Evolutionary conservation across 441 rosid species (phyloP), one percentile per base, ranked within the genome.

Genomic region (Pelargonium cotyledonis): DNA sequence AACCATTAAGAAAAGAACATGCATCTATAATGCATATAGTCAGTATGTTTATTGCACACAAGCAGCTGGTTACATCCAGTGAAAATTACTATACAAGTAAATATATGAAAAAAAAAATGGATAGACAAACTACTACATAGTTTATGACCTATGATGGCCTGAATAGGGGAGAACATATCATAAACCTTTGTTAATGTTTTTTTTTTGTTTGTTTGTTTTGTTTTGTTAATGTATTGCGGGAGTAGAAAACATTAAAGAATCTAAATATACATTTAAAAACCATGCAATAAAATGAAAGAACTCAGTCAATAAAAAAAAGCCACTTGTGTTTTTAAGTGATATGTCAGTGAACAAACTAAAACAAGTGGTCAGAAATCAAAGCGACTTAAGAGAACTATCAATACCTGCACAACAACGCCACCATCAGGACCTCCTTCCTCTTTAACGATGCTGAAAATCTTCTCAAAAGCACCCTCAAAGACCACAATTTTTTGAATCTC

Each of bases 371-470:
- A 8, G 47, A 43, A 8, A 8, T 43, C 8, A 43, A 43, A 43
- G 12, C 47, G 12, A 43, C 46, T 76, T 67, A 19, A 29, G 8
- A 41, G 8, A 49, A 60, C 43, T 6, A 72, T 3, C 76, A 63
- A 83, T 73, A 95, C 99, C 98, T 95, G 99, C 79, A 95, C 99
- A 71, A 95, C 97, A 58, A 95, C 96, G 75, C 95, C 99, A 61
- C 99, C 99, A 47, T 95, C 99, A 65, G 99, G 85, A 18, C 90
- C 98, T 21, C 99, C 99, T 83, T 95, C 99, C 80, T 95, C 98
- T 73, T 79, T 90, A 38, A 95, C 85, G 69, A 95, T 95, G 79
- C 97, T 86, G 81, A 92, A 95, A 4, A 86, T 85, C 70, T 95
- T 95, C 83, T 95, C 99, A 73, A 89, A 91, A 71, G 96, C 97